Percentiles rank a stretch among this genome's conserved stretches.
These are phyloP conservation scores for Bretschneidera sinensis DNA, from an alignment of 345 rosid genomes.

Conservation along the genomic window DNA sequence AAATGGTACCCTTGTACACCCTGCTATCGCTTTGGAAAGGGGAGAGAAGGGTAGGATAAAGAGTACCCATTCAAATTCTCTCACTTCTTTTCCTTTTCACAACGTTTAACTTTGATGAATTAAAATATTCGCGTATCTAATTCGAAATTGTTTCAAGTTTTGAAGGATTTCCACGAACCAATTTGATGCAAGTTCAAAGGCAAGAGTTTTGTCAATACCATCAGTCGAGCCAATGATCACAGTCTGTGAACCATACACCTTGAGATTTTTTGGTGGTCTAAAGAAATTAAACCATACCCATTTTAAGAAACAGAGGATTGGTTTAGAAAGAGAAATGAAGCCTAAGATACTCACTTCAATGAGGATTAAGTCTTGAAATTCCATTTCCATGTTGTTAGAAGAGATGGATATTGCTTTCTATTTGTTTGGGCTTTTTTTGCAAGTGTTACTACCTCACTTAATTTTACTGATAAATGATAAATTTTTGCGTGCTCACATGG, in stretches of 20 bases:
- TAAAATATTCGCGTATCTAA: slow-evolving; percentile 14
- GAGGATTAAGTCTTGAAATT: neutral
- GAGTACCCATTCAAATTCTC: too few species aligned
- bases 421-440: too few species aligned
- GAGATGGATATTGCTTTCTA: too few species aligned
- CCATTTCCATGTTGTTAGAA: slow-evolving; percentile 14
- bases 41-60: too few species aligned
- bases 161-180: slow-evolving; percentile 34
- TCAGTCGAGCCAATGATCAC: slow-evolving; percentile 43
- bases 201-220: slow-evolving; percentile 45
- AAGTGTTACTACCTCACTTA: too few species aligned
- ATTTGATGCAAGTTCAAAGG: slow-evolving; percentile 30
- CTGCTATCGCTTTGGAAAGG: too few species aligned
- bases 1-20: too few species aligned
- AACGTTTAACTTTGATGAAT: slow-evolving; percentile 4
- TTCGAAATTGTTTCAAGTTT: slow-evolving; percentile 27
- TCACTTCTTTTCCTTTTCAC: slow-evolving; percentile 25
- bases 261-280: slow-evolving; percentile 37
- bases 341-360: slow-evolving; percentile 18
- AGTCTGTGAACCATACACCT: slow-evolving; percentile 39
- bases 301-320: slow-evolving; percentile 11
- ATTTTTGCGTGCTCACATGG: too few species aligned
- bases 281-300: slow-evolving; percentile 38
- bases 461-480: too few species aligned
- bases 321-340: slow-evolving; percentile 19